Conservation (phyloP, 768 basidiomycete genomes). For the Collybia nuda region DNA sequence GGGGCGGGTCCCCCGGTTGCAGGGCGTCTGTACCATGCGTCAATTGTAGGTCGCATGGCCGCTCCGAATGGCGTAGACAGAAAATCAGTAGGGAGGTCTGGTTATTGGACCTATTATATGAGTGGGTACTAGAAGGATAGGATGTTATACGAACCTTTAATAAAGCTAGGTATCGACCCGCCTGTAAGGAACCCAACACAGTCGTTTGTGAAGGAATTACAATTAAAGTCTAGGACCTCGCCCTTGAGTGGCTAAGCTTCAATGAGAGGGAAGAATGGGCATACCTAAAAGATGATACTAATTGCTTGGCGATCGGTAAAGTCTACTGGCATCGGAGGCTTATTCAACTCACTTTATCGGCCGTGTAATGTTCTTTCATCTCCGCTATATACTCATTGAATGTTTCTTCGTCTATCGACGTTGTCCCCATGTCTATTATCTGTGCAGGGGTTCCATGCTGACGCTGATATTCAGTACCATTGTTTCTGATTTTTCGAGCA, state of each 20-base stretch:
- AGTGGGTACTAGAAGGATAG: not conserved
- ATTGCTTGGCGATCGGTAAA: not conserved
- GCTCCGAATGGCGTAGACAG: conserved; percentile 88
- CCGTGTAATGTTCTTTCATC: conserved; percentile 79
- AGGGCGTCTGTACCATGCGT: conserved; percentile 79
- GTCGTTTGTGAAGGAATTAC: conserved; percentile 93
- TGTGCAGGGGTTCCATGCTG: conserved; percentile 78
- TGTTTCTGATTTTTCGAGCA: not conserved
- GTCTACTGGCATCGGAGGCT: conserved; percentile 1
- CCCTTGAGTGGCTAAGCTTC: too few species aligned
- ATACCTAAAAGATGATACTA: conserved; percentile 87
- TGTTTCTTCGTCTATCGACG: conserved; percentile 78
- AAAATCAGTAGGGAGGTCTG: conserved; percentile 81
- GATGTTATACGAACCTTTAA: conserved; percentile 61
- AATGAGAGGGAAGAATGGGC: not conserved
- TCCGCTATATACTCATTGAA: conserved; percentile 82
- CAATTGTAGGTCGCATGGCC: conserved; percentile 86
- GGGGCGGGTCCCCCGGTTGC: conserved; percentile 37
- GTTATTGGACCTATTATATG: not conserved
- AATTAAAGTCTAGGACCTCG: conserved; percentile 73
- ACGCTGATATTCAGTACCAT: not conserved
- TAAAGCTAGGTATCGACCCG: conserved; percentile 74
- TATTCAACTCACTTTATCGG: conserved; percentile 68
- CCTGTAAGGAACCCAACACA: conserved; percentile 87
- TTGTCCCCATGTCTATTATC: conserved; percentile 74